Conservation (phyloP, 1,139 yeast genomes). For the Yamadazyma triangularis region DNA sequence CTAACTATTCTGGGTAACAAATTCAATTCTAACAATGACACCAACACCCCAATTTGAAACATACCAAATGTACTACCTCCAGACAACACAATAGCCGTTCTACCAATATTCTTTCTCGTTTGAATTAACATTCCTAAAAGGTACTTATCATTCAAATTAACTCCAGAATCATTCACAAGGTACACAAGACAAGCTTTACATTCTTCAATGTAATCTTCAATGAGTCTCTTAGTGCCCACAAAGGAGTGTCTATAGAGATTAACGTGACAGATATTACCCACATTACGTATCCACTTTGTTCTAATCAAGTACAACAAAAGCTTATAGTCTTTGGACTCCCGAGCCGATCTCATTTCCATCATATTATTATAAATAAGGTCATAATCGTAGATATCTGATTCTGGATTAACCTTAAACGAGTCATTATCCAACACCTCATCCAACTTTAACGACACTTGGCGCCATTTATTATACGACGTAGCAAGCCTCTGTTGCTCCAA, state of each 20-base stretch:
- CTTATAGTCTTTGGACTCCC: conserved; percentile 53
- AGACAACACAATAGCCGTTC: conserved; percentile 86
- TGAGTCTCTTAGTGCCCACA: conserved; percentile 79
- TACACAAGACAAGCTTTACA: conserved; percentile 62
- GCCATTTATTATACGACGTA: conserved; percentile 69
- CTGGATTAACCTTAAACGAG: conserved; percentile 63
- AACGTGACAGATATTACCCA: conserved; percentile 85
- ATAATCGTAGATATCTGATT: conserved; percentile 68
- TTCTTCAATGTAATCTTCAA: conserved; percentile 79
- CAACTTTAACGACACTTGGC: conserved; percentile 52
- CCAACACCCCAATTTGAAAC: conserved; percentile 86
- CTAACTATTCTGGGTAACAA: conserved; percentile 85
- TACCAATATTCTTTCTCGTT: conserved; percentile 85
- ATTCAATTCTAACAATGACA: conserved; percentile 68
- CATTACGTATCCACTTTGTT: conserved; percentile 79
- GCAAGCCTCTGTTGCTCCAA: conserved; percentile 54
- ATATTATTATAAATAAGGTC: conserved; percentile 52
- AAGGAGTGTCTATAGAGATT: conserved; percentile 72
- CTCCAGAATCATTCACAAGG: conserved; percentile 35
- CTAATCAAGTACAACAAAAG: conserved; percentile 68
- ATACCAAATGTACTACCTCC: conserved; percentile 97
- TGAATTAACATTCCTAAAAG: conserved; percentile 77
- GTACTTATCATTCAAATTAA: conserved; percentile 61
- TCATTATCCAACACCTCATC: conserved; percentile 64
- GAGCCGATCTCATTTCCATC: conserved; percentile 55